phyloP scores from a whole-genome alignment of 2,329 filamentous ascomycete genomes.

The Pseudopithomyces maydicus region DNA sequence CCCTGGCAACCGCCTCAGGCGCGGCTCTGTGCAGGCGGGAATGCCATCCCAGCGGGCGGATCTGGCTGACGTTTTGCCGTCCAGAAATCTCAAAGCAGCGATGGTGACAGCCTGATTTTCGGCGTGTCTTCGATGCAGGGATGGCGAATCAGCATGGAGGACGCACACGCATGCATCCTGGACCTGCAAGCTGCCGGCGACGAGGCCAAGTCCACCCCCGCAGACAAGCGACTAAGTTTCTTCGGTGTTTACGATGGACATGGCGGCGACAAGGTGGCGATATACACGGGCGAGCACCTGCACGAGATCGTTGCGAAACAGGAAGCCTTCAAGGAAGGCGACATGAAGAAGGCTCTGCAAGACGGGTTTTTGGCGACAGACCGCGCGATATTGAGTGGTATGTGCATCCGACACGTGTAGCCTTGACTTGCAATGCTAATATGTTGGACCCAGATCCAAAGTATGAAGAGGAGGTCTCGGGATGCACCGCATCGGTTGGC shows the following conservation, averaged over 20 bases:
- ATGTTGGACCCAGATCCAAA: slow-evolving; percentile 72
- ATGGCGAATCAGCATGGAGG: slow-evolving; percentile 99
- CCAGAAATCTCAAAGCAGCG: slow-evolving; percentile 84
- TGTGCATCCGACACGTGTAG: slow-evolving; percentile 19
- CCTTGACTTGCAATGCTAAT: slow-evolving; percentile 31
- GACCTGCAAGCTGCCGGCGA: slow-evolving; percentile 73
- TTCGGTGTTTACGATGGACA: slow-evolving; percentile 99
- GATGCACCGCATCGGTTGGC: slow-evolving; percentile 92
- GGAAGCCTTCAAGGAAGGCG: slow-evolving; percentile 86
- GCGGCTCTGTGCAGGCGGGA: not conserved
- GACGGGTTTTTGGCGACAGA: slow-evolving; percentile 97
- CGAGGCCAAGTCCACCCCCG: slow-evolving; percentile 62
- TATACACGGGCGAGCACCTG: slow-evolving; percentile 90
- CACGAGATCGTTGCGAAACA: slow-evolving; percentile 95
- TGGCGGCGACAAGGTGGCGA: slow-evolving; percentile 92
- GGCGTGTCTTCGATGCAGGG: slow-evolving; percentile 99
- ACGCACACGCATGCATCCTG: slow-evolving; percentile 87
- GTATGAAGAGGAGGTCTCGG: slow-evolving; percentile 97
- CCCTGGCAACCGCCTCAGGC: slow-evolving; percentile 19
- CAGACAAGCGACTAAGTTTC: slow-evolving; percentile 81
- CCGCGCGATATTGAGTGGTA: slow-evolving; percentile 94
- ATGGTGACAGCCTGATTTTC: slow-evolving; percentile 91
- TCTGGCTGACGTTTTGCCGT: slow-evolving; percentile 6
- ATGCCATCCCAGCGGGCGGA: not conserved
- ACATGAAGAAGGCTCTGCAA: slow-evolving; percentile 95